A percentile compares a stretch with the other conserved stretches of the same genome.
Conservation (phyloP, 2,329 filamentous ascomycete genomes). For the Aspergillus sp. region DNA sequence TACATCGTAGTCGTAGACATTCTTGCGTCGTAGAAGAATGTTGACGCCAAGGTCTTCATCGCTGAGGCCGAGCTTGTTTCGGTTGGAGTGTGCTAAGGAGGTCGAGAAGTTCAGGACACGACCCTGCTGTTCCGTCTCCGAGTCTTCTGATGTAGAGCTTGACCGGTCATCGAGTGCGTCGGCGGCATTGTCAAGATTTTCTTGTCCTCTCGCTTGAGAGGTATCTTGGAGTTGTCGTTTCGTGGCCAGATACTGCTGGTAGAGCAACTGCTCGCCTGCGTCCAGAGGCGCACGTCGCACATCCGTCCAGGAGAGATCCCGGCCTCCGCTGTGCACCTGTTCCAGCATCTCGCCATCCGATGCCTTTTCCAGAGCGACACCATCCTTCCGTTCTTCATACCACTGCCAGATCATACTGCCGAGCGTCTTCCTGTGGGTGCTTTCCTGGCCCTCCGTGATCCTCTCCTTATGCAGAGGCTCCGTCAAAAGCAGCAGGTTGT, state of each 20-base stretch:
- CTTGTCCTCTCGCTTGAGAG: slow-evolving; percentile 68
- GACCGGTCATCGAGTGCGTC: slow-evolving; percentile 75
- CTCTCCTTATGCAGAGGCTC: slow-evolving; percentile 57
- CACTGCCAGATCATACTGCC: slow-evolving; percentile 77
- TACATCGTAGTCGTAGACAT: slow-evolving; percentile 91
- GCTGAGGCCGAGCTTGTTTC: slow-evolving; percentile 81
- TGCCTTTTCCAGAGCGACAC: slow-evolving; percentile 60
- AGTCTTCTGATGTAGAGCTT: slow-evolving; percentile 85
- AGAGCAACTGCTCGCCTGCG: slow-evolving; percentile 74
- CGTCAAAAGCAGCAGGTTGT: slow-evolving; percentile 84
- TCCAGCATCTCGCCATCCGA: slow-evolving; percentile 62
- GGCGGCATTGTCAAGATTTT: slow-evolving; percentile 71
- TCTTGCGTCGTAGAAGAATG: slow-evolving; percentile 82
- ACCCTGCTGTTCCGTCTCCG: slow-evolving; percentile 86
- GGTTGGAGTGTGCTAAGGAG: slow-evolving; percentile 77
- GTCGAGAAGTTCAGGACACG: slow-evolving; percentile 87
- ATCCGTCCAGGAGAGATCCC: slow-evolving; percentile 62
- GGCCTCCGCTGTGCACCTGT: slow-evolving; percentile 66
- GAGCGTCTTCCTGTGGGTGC: slow-evolving; percentile 57
- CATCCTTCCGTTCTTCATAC: slow-evolving; percentile 70
- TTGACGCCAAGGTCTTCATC: slow-evolving; percentile 93
- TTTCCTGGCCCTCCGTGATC: slow-evolving; percentile 24
- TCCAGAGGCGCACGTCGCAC: slow-evolving; percentile 67
- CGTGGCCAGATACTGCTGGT: slow-evolving; percentile 90
- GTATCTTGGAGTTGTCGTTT: slow-evolving; percentile 85